Percentiles rank a stretch among this genome's conserved stretches.
Conservation (phyloP, 1,284 basidiomycete species). For the Rhodotorula sp. region DNA sequence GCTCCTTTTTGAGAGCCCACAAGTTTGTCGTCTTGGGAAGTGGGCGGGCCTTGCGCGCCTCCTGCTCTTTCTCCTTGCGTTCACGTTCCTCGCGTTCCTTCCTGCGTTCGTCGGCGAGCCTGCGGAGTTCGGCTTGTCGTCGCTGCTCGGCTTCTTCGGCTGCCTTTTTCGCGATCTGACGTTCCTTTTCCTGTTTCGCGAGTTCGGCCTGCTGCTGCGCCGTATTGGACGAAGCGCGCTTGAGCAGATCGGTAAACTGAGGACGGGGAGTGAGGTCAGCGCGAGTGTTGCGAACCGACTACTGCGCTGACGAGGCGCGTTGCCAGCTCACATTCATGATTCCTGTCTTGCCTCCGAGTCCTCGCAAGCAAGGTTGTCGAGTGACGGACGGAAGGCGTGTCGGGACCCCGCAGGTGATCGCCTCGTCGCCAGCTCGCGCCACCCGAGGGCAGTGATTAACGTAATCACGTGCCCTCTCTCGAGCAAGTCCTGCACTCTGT, state of each 20-base stretch:
- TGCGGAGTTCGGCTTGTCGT: constrained; percentile 25
- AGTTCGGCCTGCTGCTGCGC: constrained; percentile 28
- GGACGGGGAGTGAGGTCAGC: neutral
- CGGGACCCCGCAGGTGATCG: no score
- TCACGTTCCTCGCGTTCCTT: constrained; percentile 24
- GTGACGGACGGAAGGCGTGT: no score
- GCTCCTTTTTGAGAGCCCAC: constrained; percentile 33
- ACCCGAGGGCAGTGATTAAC: no score
- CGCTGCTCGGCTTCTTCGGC: constrained; percentile 23
- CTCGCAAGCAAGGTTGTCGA: no score
- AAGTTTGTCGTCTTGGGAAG: constrained; percentile 38
- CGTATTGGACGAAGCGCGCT: constrained; percentile 27
- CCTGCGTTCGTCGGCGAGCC: constrained; percentile 23
- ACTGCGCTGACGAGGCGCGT: neutral
- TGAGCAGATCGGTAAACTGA: constrained; percentile 28
- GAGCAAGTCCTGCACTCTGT: no score
- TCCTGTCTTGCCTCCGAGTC: no score
- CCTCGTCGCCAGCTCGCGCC: no score
- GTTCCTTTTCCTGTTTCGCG: constrained; percentile 25
- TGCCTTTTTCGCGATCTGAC: constrained; percentile 9
- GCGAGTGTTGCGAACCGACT: no score
- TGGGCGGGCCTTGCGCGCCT: constrained; percentile 10
- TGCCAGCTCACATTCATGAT: neutral
- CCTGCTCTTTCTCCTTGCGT: constrained; percentile 9
- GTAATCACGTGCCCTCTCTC: no score